Base-by-base conservation (phyloP, 2,329 filamentous ascomycete genomes). In the Penicillium sclerotigenum region DNA sequence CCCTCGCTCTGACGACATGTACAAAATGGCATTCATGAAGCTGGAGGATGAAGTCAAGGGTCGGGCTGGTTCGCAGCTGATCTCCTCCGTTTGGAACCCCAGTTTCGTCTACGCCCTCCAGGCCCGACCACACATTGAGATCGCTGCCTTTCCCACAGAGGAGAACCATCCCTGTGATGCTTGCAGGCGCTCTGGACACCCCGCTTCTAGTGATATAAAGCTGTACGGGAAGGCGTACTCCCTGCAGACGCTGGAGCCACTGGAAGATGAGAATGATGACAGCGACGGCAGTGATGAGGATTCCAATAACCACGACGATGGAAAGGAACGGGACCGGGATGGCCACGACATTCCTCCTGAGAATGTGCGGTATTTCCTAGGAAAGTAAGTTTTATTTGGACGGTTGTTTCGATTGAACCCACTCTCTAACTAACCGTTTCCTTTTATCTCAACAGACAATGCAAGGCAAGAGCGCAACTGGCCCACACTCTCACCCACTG, bases 401-500 rank as follows among this genome's bases (percentile, higher is more conserved):
- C 31, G 31, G 2, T 11, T 14, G 14, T 22, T 14, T 20, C 1
- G 4, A 20, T 3, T 1, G 1, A 13, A 3, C 5, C 2, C 11
- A 40, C 26, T 47, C 24, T 46, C 36, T 41, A 29, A 52, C 36
- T 41, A 29, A 52, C 54, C 18, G 9, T 13, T 6, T 28, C 13
- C 10, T 29, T 14, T 22, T 33, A 14, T 47, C 34, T 24, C 34
- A 26, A 41, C 48, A 75, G 75, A 58, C 79, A 80, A 57, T 89
- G 86, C 75, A 83, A 81, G 65, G 73, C 75, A 31, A 87, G 87
- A 61, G 88, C 89, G 0, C 79, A 85, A 60, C 86, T 86, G 37
- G 87, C 88, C 0, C 89, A 93, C 67, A 81, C 81, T 1, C 79
- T 93, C 4, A 80, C 85, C 5, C 90, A 94, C 73, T 92, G 90